Percentiles rank a stretch among this genome's conserved stretches.
These are phyloP conservation scores for Stylonectria norvegica DNA, from an alignment of 2,329 filamentous ascomycete genomes.

Conservation along the genomic window DNA sequence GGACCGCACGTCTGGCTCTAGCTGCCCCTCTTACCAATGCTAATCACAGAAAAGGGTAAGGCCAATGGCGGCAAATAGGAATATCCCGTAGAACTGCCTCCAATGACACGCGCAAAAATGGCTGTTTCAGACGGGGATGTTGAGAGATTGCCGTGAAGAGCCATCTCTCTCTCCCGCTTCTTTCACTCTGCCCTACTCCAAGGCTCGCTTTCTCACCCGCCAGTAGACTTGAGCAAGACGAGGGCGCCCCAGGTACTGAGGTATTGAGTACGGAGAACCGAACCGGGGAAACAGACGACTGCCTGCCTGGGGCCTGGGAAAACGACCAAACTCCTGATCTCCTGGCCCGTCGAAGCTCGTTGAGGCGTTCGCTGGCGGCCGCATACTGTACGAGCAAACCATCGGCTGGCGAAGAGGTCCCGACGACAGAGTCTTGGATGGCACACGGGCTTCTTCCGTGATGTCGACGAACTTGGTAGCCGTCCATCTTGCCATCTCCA, in stretches of 20 bases:
- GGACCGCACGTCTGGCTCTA: slow-evolving; percentile 1
- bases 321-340: no score
- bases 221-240: no score
- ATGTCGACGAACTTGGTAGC: slow-evolving; percentile 2
- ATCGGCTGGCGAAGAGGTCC: not conserved
- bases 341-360: not conserved
- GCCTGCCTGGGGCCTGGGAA: no score
- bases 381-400: not conserved
- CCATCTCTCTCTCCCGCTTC: no score
- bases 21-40: slow-evolving; percentile 1
- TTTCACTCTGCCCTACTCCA: no score
- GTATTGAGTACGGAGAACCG: no score
- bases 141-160: no score
- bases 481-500: slow-evolving; percentile 8
- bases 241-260: no score
- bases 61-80: slow-evolving; percentile 10
- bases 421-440: slow-evolving; percentile 8
- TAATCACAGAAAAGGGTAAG: slow-evolving; percentile 3
- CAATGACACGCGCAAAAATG: no score
- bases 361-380: not conserved
- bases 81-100: slow-evolving; percentile 2
- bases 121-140: no score
- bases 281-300: no score
- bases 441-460: slow-evolving; percentile 13
- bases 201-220: no score